These are phyloP conservation scores for Rhynchospora breviuscula DNA, from an alignment of 176 grass and related monocot genomes.

Conservation along the genomic window DNA sequence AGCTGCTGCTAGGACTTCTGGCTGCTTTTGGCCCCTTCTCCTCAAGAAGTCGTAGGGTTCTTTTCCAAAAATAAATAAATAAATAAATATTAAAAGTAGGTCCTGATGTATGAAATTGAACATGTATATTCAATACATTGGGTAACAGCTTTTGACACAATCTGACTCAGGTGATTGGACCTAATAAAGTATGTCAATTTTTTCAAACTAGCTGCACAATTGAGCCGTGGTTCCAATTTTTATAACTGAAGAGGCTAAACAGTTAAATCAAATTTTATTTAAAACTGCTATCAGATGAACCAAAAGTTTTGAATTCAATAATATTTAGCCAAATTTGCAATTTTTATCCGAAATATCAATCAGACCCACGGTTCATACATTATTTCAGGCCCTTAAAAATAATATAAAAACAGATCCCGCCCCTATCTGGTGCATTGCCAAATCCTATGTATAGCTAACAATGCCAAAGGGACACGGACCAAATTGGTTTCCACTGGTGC, in stretches of 20 bases:
- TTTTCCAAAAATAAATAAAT: slow-evolving; percentile 33
- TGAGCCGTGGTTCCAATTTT: background rate
- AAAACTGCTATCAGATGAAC: background rate
- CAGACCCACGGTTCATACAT: background rate
- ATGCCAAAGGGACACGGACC: background rate
- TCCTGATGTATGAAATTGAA: background rate
- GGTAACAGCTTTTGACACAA: background rate
- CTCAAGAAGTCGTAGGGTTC: slow-evolving; percentile 73
- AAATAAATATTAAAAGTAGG: slow-evolving; percentile 21
- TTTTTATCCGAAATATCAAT: background rate
- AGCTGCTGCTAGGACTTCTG: slow-evolving; percentile 78
- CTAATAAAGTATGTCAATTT: background rate
- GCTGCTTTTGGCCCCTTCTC: slow-evolving; percentile 96
- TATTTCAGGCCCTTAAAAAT: background rate
- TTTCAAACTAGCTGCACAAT: no score
- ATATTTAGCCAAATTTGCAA: background rate
- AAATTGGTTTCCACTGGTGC: background rate
- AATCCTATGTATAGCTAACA: background rate
- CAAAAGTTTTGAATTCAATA: background rate
- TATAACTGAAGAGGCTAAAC: background rate
- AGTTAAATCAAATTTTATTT: background rate
- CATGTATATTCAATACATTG: slow-evolving; percentile 18
- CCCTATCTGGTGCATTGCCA: background rate
- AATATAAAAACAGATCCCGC: background rate
- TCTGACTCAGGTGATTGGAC: background rate